Base-by-base conservation (phyloP, 2,329 filamentous ascomycete genomes). In the Talaromyces albobiverticillius region DNA sequence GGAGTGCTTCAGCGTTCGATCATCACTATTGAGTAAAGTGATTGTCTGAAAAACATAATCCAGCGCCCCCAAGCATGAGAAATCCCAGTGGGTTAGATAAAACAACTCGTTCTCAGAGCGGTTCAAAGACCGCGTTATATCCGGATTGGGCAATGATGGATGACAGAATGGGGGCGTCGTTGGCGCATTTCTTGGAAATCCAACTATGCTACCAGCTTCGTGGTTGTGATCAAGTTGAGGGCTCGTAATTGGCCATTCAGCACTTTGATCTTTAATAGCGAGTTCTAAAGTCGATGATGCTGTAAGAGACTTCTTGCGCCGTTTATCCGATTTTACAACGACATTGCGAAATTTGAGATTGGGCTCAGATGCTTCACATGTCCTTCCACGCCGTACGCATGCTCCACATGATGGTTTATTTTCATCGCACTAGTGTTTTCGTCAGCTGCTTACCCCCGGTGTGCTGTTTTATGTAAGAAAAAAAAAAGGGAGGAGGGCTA, bases 331-430 rank as follows among this genome's bases (percentile, higher is more conserved):
- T 8, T 14, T 25, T 38, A 18, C 6, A 26, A 38, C 34, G 18
- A 23, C 31, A 25, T 48, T 36, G n/a, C 25, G 46, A 6, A 48
- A 48, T 38, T 48, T 48, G n/a, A 48, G 22, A 38, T n/a, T 16
- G 46, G n/a, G 16, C 31, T 48, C 31, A 38, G 23, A 23, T 38
- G 46, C 46, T 26, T 48, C 31, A 9, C 46, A 48, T 26, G 46
- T 48, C 22, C 22, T 38, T n/a, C 46, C 46, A 5, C 46, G 46
- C 14, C 20, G 10, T 9, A 13, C 0, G 20, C 45, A 23, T 36
- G 31, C 31, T 34, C 31, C 31, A 34, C 31, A 34, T 34, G 31
- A 34, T 34, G 31, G 31, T 10, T 34, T 34, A 4, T 34, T 34
- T 10, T 34, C 31, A 14, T 34, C 31, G 31, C 31, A 34, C 31